Percentiles rank a stretch among this genome's conserved stretches.
Conservation (phyloP, 2,329 filamentous ascomycete genomes). For the Chaetomiaceae sp. region DNA sequence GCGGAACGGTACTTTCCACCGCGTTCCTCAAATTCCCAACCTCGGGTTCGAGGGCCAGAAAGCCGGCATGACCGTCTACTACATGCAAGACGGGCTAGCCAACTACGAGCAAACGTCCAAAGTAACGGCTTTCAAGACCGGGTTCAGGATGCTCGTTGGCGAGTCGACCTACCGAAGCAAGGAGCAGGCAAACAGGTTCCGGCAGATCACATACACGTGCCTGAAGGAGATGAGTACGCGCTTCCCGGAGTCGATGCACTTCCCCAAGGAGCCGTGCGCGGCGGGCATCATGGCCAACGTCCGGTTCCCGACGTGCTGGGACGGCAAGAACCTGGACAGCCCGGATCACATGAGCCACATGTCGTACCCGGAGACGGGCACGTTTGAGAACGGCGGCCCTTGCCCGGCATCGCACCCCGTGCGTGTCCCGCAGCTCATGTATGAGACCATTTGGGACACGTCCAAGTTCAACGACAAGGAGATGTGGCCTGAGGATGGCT, state of each 20-base stretch:
- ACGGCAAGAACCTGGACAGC: slow-evolving; percentile 47
- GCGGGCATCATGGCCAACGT: slow-evolving; percentile 40
- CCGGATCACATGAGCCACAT: slow-evolving; percentile 38
- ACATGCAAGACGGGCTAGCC: slow-evolving; percentile 30
- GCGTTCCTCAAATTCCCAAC: slow-evolving; percentile 31
- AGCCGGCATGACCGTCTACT: slow-evolving; percentile 36
- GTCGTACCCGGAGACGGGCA: slow-evolving; percentile 21
- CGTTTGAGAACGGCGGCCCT: slow-evolving; percentile 26
- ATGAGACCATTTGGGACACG: slow-evolving; percentile 32
- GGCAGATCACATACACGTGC: slow-evolving; percentile 43
- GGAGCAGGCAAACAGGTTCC: slow-evolving; percentile 35
- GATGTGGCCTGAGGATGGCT: slow-evolving; percentile 22
- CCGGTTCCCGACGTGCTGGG: slow-evolving; percentile 46
- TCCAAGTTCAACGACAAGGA: slow-evolving; percentile 22
- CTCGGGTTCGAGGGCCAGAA: slow-evolving; percentile 31
- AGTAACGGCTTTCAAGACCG: slow-evolving; percentile 42
- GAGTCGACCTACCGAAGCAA: slow-evolving; percentile 34
- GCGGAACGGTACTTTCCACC: slow-evolving; percentile 22
- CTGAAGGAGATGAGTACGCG: slow-evolving; percentile 36
- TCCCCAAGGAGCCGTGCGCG: slow-evolving; percentile 35
- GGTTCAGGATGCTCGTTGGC: slow-evolving; percentile 44
- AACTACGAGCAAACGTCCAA: slow-evolving; percentile 31
- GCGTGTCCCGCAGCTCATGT: slow-evolving; percentile 35
- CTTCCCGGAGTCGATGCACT: slow-evolving; percentile 32
- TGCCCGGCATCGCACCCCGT: slow-evolving; percentile 34